A percentile compares a stretch with the other conserved stretches of the same genome.
phyloP scores from a whole-genome alignment of 2,329 filamentous ascomycete species.

The Cercospora berteroae region DNA sequence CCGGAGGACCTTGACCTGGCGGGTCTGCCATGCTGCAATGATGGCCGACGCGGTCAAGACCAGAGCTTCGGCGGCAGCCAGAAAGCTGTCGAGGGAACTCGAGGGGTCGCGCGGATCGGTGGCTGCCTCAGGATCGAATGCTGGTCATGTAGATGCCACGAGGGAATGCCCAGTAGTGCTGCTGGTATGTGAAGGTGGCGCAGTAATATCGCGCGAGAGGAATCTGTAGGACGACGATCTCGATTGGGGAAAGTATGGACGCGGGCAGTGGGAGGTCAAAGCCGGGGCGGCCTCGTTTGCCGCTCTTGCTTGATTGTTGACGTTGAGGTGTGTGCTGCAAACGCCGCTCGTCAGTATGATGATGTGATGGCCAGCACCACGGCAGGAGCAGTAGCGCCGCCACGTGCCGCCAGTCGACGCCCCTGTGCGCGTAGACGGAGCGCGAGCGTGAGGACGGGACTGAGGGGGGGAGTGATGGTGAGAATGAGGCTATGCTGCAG shows the following conservation, averaged over 20 bases:
- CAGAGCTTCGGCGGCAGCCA: not conserved
- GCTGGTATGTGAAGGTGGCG: not conserved
- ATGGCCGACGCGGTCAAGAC: not conserved
- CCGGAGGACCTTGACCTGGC: not conserved
- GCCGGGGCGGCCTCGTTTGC: not conserved
- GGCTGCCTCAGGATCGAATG: not conserved
- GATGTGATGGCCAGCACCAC: not conserved
- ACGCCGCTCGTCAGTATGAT: not conserved
- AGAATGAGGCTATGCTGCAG: not conserved
- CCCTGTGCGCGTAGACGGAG: not conserved
- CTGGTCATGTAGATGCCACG: slow-evolving; percentile 7
- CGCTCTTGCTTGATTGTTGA: not conserved
- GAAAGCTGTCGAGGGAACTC: not conserved
- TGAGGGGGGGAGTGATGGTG: not conserved
- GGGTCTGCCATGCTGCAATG: slow-evolving; percentile 11
- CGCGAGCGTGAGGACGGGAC: not conserved
- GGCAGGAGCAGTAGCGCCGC: not conserved
- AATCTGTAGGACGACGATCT: not conserved
- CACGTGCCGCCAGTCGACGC: not conserved
- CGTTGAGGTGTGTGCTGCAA: not conserved
- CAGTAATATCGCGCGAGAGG: not conserved
- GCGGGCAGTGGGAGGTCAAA: not conserved
- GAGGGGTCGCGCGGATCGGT: not conserved
- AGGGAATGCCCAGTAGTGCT: not conserved
- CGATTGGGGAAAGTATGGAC: not conserved